These are phyloP conservation scores for Jackrogersella minutella DNA, from an alignment of 495 filamentous ascomycete genomes.

Conservation along the genomic window DNA sequence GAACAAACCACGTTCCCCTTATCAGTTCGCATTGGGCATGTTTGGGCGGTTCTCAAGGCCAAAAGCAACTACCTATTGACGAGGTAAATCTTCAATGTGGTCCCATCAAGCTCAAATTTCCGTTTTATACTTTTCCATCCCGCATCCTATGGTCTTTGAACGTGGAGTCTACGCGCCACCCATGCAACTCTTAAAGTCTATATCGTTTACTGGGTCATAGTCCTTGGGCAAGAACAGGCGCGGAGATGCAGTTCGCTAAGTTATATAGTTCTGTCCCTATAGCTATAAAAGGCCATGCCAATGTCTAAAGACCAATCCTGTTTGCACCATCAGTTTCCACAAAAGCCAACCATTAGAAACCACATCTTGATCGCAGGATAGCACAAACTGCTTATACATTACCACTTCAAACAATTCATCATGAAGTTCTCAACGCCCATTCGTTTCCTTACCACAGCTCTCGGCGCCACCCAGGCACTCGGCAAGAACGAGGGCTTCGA, in stretches of 20 bases:
- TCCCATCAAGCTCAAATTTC: neutral
- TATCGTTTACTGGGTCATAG: neutral
- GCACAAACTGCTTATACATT: neutral
- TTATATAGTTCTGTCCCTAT: too few relatives aligned
- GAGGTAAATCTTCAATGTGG: neutral
- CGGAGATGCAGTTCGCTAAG: neutral
- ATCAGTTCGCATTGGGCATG: too few relatives aligned
- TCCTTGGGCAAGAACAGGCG: neutral
- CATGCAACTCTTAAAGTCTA: neutral
- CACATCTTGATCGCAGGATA: neutral
- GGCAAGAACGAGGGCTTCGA: neutral
- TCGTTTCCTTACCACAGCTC: neutral
- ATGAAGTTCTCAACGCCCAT: conserved; percentile 3
- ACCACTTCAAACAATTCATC: neutral
- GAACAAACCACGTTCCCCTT: too few relatives aligned
- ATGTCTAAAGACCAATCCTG: neutral
- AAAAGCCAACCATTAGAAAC: neutral
- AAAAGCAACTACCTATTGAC: neutral
- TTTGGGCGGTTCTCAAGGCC: too few relatives aligned
- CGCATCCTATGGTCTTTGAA: neutral
- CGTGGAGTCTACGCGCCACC: neutral
- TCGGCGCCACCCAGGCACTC: neutral
- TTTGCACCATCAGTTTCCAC: neutral
- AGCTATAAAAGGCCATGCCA: neutral
- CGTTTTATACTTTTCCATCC: neutral